Evolutionary conservation across 352 stramenopile species (phyloP), one percentile per base, ranked within the genome.

Genomic region (Phytophthora meadii): DNA sequence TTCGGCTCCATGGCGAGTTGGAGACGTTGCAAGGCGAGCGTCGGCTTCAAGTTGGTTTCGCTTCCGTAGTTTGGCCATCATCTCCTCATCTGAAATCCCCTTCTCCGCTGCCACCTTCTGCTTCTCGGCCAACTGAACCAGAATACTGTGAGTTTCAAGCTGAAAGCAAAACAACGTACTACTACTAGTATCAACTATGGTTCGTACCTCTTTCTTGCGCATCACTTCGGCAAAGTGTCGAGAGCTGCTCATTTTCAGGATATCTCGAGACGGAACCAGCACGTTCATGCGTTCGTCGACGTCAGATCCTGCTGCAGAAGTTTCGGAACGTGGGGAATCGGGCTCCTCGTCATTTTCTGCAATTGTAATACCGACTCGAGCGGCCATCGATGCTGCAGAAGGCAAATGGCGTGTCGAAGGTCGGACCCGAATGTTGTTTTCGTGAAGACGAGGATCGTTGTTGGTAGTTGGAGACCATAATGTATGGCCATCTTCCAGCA

Each of bases 171-270:
- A 28, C n/a, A 48, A 42, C 22, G 1, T 22, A 22, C 22, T 22
- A 2, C 22, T 22, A 22, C 22, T 22, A 22, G 22, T 22, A 32
- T 0, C 7, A 36, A 36, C 9, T 14, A 36, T 1, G 9, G 17
- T 10, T 15, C 61, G 25, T 60, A 93, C 86, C 84, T 94, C 87
- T 77, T 89, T 86, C 67, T 90, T 95, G 22, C 87, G 85, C 25
- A 90, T 86, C 30, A 93, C 78, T 54, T 95, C 85, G 17, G 87
- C 79, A 41, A 87, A 93, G 46, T 93, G 85, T 10, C 87, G 77
- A 11, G 81, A 90, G 70, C 87, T 95, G 70, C 83, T 93, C 80
- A 92, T 91, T 77, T 95, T 95, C 50, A 95, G 82, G 51, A 95
- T 93, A 51, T 92, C 79, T 9, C 87, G 81, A 9, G 85, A 90